These are phyloP conservation scores for bread wheat (Triticum aestivum) DNA, from an alignment of 176 grass and related monocot genomes.

Conservation along the genomic window IWGSC_CS_RefSeq_v2.1 NC_057814.1:601732641-601733140, in stretches of 20 bases:
- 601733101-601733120: no score
- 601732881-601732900: background rate
- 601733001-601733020: no score
- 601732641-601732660: background rate
- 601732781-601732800: background rate
- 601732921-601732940: no score
- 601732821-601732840: constrained; percentile 6
- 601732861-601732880: background rate
- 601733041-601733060: no score
- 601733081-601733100: no score
- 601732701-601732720: background rate
- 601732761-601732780: background rate
- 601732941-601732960: no score
- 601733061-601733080: no score
- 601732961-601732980: no score
- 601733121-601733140: no score
- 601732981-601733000: no score
- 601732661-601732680: background rate
- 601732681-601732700: constrained; percentile 15
- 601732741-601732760: background rate
- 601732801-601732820: constrained; percentile 36
- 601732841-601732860: background rate
- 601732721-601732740: constrained; percentile 14
- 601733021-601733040: no score
- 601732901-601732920: background rate